Percentiles rank a stretch among this genome's conserved stretches.
Conservation (phyloP, 108 stramenopile species). For the Bacterosira constricta region DNA sequence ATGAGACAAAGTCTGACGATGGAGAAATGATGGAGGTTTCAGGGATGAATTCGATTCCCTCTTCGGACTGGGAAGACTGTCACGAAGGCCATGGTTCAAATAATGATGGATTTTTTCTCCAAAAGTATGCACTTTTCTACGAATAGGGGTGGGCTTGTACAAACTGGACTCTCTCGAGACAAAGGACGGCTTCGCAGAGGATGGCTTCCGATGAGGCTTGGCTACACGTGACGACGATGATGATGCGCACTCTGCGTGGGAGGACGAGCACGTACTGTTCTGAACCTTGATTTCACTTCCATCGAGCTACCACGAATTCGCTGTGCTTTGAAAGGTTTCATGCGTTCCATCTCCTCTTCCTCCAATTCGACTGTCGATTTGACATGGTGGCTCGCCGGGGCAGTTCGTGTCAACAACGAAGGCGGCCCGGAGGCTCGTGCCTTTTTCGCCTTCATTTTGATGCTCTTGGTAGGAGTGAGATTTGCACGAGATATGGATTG, state of each 20-base stretch:
- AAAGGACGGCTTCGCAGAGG: slow-evolving; percentile 7
- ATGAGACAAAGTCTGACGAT: neutral
- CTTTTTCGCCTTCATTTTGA: neutral
- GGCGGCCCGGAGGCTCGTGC: slow-evolving; percentile 6
- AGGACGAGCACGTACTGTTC: neutral
- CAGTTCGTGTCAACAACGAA: slow-evolving; percentile 9
- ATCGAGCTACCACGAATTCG: slow-evolving; percentile 13
- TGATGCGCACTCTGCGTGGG: neutral
- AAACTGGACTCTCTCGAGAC: neutral
- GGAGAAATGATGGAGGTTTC: slow-evolving; percentile 17
- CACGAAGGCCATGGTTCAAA: slow-evolving; percentile 16
- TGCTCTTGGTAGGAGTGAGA: neutral
- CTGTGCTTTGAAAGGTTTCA: slow-evolving; percentile 34
- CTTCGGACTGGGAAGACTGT: neutral
- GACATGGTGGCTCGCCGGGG: neutral
- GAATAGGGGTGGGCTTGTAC: slow-evolving; percentile 15
- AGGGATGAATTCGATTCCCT: neutral
- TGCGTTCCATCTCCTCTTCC: slow-evolving; percentile 10
- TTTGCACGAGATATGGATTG: neutral
- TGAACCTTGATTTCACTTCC: slow-evolving; percentile 27
- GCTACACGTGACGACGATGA: neutral
- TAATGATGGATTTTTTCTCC: slow-evolving; percentile 31
- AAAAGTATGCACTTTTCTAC: slow-evolving; percentile 25
- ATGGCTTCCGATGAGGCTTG: slow-evolving; percentile 9
- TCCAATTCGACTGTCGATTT: slow-evolving; percentile 22